Evolutionary conservation across 768 basidiomycete genomes (phyloP).

Genomic region (Leccinum olivaceopallidum): DNA sequence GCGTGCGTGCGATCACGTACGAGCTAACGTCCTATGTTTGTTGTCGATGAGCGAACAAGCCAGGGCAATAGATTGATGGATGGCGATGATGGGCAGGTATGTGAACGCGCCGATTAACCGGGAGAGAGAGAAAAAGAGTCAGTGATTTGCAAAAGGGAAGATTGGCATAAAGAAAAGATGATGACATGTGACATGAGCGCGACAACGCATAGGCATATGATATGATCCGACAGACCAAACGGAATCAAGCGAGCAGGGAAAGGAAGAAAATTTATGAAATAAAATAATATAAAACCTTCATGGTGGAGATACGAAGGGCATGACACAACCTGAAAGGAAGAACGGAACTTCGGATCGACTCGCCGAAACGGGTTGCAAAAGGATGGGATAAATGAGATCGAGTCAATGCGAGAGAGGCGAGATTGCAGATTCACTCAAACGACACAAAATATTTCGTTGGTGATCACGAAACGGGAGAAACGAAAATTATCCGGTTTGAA

Average conservation of each 20-base stretch:
- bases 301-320: slow-evolving; percentile 20
- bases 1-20: slow-evolving; percentile 79
- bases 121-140: slow-evolving; percentile 3
- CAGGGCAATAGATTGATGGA: not conserved
- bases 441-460: slow-evolving; percentile 4
- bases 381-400: not conserved
- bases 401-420: slow-evolving; percentile 3
- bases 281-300: not conserved
- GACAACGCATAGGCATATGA: slow-evolving; percentile 1
- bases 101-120: not conserved
- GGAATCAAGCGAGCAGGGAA: slow-evolving; percentile 8
- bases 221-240: slow-evolving; percentile 2
- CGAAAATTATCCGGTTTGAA: slow-evolving; percentile 1
- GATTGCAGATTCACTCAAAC: not conserved
- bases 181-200: not conserved
- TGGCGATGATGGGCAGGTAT: not conserved
- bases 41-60: not conserved
- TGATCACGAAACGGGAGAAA: not conserved
- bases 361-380: slow-evolving; percentile 11
- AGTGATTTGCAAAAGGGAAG: slow-evolving; percentile 7
- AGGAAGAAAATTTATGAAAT: not conserved
- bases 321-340: slow-evolving; percentile 1
- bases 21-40: slow-evolving; percentile 68
- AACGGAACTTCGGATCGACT: slow-evolving; percentile 11
- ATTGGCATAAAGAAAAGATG: slow-evolving; percentile 1